Base-by-base conservation (phyloP, 2,329 filamentous ascomycete genomes). In the Ascochyta viciae-villosae region DNA sequence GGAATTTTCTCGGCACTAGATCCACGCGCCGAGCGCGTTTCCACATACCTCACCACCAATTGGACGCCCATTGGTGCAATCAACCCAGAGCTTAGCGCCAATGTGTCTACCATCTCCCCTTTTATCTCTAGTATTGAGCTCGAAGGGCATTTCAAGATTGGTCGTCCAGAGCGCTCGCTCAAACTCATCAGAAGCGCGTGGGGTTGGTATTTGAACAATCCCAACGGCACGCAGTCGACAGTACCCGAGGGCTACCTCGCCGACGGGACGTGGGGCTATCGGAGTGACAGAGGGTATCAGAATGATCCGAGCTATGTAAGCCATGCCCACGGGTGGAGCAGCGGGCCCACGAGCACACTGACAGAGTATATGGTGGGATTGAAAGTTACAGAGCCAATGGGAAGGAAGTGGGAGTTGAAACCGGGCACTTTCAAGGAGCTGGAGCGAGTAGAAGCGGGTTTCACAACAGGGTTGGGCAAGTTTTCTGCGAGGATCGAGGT, bases 91-190 rank as follows among this genome's bases (percentile, higher is more conserved):
- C 76, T 87, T 0, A 82, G 83, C 0, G 80, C 80, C 4, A 85
- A 86, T 60, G 35, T 54, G 6, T 54, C 52, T 10, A 54, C 52
- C 13, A 78, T 88, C 31, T 83, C 81, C 1, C 82, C 83, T 0
- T 87, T 87, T 67, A 82, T 85, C 48, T 81, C 81, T 8, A 83
- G 80, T 13, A 82, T 87, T 61, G 85, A 88, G 64, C 77, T 88
- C 24, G 82, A 84, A 66, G 85, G 79, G 1, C 85, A 87, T 61
- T 74, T 87, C 5, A 69, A 75, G 0, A 79, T 79, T 0, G 76
- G 78, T 0, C 76, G 80, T 54, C 68, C 84, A 1, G 67, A 73
- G 7, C 81, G 85, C 33, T 84, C 85, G 0, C 72, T 88, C 0
- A 77, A 83, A 10, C 78, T 88, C 15, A 82, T 87, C 29, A 81